phyloP scores from a whole-genome alignment of 2,329 filamentous ascomycete genomes.

The Fusarium dimerum region DNA sequence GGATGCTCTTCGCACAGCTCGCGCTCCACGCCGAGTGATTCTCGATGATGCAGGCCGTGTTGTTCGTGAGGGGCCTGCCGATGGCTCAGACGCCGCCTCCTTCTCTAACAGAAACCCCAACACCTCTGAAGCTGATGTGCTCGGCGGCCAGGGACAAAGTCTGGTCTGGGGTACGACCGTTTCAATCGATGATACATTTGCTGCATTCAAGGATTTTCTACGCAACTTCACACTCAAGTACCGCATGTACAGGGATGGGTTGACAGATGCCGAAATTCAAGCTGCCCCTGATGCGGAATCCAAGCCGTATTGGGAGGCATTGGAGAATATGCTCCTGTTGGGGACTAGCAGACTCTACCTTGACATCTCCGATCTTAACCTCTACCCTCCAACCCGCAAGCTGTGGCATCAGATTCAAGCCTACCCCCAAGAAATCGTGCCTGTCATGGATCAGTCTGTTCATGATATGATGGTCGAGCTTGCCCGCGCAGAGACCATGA shows the following conservation, averaged over 20 bases:
- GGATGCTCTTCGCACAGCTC: slow-evolving; percentile 63
- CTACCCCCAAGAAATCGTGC: slow-evolving; percentile 95
- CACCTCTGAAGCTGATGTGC: slow-evolving; percentile 86
- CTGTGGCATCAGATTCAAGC: slow-evolving; percentile 93
- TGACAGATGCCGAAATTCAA: slow-evolving; percentile 72
- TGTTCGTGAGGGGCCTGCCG: slow-evolving; percentile 51
- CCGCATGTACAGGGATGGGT: slow-evolving; percentile 86
- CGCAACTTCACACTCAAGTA: slow-evolving; percentile 93
- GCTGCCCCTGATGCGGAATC: slow-evolving; percentile 70
- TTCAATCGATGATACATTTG: slow-evolving; percentile 85
- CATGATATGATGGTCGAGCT: slow-evolving; percentile 93
- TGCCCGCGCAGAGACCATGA: slow-evolving; percentile 76
- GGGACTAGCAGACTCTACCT: slow-evolving; percentile 84
- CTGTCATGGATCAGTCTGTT: slow-evolving; percentile 91
- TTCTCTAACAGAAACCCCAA: slow-evolving; percentile 70
- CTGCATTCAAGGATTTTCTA: slow-evolving; percentile 87
- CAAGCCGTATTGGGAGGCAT: slow-evolving; percentile 80
- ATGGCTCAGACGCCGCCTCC: slow-evolving; percentile 60
- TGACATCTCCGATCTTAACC: slow-evolving; percentile 84
- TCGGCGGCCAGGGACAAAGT: slow-evolving; percentile 78
- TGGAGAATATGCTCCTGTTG: slow-evolving; percentile 89
- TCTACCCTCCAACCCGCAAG: slow-evolving; percentile 90
- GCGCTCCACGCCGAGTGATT: slow-evolving; percentile 55
- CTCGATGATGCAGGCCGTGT: slow-evolving; percentile 61
- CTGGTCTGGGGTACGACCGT: slow-evolving; percentile 98